Evolutionary conservation across 1,139 yeast genomes (phyloP).

Genomic region (Pneumocystis murina): DNA sequence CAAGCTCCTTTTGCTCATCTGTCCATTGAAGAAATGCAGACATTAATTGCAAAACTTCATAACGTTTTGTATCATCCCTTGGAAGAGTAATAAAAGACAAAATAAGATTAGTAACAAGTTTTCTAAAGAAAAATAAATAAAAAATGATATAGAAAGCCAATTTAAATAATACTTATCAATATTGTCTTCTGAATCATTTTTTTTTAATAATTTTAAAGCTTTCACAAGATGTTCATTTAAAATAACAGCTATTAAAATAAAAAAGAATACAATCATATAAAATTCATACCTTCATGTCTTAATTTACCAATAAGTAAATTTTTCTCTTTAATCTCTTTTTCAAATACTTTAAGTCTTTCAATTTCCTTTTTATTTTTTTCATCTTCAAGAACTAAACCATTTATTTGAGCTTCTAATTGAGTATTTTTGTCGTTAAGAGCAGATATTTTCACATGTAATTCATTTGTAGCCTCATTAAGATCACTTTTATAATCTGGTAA

Average conservation of each 20-base stretch:
- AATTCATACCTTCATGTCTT: slow-evolving; percentile 49
- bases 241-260: slow-evolving; percentile 43
- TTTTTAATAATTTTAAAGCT: slow-evolving; percentile 68
- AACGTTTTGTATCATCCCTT: slow-evolving; percentile 85
- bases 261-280: neutral
- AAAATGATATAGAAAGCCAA: slow-evolving; percentile 14
- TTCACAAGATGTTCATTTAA: slow-evolving; percentile 86
- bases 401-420: slow-evolving; percentile 16
- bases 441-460: slow-evolving; percentile 17
- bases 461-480: slow-evolving; percentile 23
- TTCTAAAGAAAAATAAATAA: slow-evolving; percentile 50
- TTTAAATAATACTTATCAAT: slow-evolving; percentile 24
- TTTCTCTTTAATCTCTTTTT: slow-evolving; percentile 51
- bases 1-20: slow-evolving; percentile 62
- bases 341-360: slow-evolving; percentile 25
- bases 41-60: slow-evolving; percentile 74
- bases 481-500: slow-evolving; percentile 26
- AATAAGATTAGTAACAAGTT: slow-evolving; percentile 69
- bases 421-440: slow-evolving; percentile 18
- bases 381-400: slow-evolving; percentile 15
- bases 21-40: slow-evolving; percentile 81
- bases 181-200: slow-evolving; percentile 40
- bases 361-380: slow-evolving; percentile 19
- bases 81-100: slow-evolving; percentile 78
- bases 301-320: slow-evolving; percentile 73